Percentiles rank a stretch among this genome's conserved stretches.
Conservation (phyloP, 768 basidiomycete genomes). For the Russula ochroleuca region DNA sequence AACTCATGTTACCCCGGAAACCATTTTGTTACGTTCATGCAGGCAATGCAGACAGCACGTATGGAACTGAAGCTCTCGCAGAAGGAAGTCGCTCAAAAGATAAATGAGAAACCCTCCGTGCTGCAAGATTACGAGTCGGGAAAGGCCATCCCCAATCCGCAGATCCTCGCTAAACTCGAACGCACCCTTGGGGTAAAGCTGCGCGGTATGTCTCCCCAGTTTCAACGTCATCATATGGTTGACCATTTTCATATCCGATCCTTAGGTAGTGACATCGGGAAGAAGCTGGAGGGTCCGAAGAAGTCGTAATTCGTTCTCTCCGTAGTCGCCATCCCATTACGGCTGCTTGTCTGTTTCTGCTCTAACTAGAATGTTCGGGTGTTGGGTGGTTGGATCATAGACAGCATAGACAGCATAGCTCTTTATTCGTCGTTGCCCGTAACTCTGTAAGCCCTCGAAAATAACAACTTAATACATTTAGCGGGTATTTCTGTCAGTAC, state of each 20-base stretch:
- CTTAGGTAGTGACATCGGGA: slow-evolving; percentile 75
- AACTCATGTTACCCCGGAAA: not conserved
- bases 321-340: slow-evolving; percentile 33
- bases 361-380: slow-evolving; percentile 27
- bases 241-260: slow-evolving; percentile 15
- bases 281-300: slow-evolving; percentile 76
- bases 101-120: slow-evolving; percentile 89
- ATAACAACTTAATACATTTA: slow-evolving; percentile 24
- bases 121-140: slow-evolving; percentile 88
- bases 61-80: slow-evolving; percentile 77
- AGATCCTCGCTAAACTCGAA: slow-evolving; percentile 87
- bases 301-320: slow-evolving; percentile 54
- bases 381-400: slow-evolving; percentile 26
- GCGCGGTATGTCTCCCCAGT: slow-evolving; percentile 54
- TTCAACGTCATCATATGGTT: not conserved
- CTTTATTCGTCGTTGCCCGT: slow-evolving; percentile 6
- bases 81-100: slow-evolving; percentile 88
- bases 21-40: slow-evolving; percentile 17
- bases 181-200: slow-evolving; percentile 81
- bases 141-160: slow-evolving; percentile 80
- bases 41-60: slow-evolving; percentile 82
- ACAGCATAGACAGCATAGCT: slow-evolving; percentile 19
- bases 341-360: slow-evolving; percentile 30
- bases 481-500: slow-evolving; percentile 5
- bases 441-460: slow-evolving; percentile 2